phyloP scores from a whole-genome alignment of 2,329 filamentous ascomycete genomes.

The Fusarium tanahbumbuense region DNA sequence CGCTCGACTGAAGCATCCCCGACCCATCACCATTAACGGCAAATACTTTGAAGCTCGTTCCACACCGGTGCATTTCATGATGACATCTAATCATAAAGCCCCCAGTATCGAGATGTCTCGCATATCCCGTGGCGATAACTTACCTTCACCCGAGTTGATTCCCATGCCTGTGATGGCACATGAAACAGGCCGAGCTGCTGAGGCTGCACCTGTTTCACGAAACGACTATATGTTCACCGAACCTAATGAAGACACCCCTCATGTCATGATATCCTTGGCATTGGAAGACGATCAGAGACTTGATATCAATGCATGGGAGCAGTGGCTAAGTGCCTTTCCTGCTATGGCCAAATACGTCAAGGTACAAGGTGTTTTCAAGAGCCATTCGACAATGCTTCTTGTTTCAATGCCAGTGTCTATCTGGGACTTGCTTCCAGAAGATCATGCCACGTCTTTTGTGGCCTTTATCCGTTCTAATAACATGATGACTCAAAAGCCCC shows the following conservation, averaged over 20 bases:
- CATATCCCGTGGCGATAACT: conserved; percentile 42
- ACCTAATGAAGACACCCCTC: conserved; percentile 66
- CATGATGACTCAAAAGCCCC: conserved; percentile 53
- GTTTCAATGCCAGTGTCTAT: conserved; percentile 69
- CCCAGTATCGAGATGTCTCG: conserved; percentile 68
- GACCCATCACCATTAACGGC: conserved; percentile 68
- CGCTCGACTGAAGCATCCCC: conserved; percentile 69
- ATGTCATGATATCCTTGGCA: conserved; percentile 71
- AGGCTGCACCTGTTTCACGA: conserved; percentile 36
- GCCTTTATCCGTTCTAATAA: conserved; percentile 71
- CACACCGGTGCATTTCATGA: conserved; percentile 72
- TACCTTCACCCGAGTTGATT: conserved; percentile 39
- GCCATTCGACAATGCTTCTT: conserved; percentile 68
- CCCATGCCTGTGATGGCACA: conserved; percentile 31
- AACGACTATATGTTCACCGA: conserved; percentile 52
- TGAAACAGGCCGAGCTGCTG: conserved; percentile 46
- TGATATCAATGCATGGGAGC: conserved; percentile 69
- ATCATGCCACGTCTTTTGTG: conserved; percentile 67
- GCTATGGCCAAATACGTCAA: conserved; percentile 70
- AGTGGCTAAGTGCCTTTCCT: conserved; percentile 67
- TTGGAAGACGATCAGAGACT: conserved; percentile 68
- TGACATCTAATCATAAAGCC: conserved; percentile 69
- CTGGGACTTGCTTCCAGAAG: conserved; percentile 69
- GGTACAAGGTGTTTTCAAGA: conserved; percentile 71
- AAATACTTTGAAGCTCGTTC: conserved; percentile 68